phyloP scores from a whole-genome alignment of 495 filamentous ascomycete genomes.

The Podospora conica region DNA sequence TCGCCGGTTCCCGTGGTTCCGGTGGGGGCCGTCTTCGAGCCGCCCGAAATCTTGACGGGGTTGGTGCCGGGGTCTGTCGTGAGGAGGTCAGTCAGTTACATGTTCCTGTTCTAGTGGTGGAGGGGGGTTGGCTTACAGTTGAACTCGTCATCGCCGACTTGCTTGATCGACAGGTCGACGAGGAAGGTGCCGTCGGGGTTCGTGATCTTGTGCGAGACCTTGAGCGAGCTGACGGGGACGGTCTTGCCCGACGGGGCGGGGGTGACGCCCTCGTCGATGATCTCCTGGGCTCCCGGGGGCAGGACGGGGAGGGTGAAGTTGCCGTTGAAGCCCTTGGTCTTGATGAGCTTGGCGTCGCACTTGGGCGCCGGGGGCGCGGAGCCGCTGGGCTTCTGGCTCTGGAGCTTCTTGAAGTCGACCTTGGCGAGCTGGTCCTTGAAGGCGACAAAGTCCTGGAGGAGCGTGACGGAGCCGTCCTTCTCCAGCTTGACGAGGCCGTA shows the following conservation, averaged over 20 bases:
- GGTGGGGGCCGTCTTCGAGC: conserved; percentile 3
- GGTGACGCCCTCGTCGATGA: conserved; percentile 51
- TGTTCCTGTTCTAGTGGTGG: neutral
- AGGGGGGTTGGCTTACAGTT: conserved; percentile 31
- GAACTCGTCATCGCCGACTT: conserved; percentile 33
- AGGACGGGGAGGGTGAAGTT: conserved; percentile 66
- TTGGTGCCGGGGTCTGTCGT: conserved; percentile 22
- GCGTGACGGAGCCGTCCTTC: conserved; percentile 54
- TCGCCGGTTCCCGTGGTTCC: conserved; percentile 1
- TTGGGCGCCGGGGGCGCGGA: conserved; percentile 46
- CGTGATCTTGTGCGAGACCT: conserved; percentile 34
- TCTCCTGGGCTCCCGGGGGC: conserved; percentile 38
- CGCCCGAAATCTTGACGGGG: neutral
- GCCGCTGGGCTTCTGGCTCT: conserved; percentile 48
- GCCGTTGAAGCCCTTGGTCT: conserved; percentile 54
- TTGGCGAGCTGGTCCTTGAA: conserved; percentile 67
- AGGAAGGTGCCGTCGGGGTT: conserved; percentile 36
- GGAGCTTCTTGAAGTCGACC: conserved; percentile 60
- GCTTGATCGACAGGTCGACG: conserved; percentile 35
- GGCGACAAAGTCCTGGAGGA: conserved; percentile 68
- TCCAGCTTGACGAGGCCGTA: conserved; percentile 73
- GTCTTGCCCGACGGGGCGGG: conserved; percentile 36
- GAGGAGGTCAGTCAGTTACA: conserved; percentile 4
- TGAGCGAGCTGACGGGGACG: conserved; percentile 37
- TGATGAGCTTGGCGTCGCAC: conserved; percentile 61